Base-by-base conservation (phyloP, 2,329 filamentous ascomycete genomes). In the Dryadomyces quercivorus region DNA sequence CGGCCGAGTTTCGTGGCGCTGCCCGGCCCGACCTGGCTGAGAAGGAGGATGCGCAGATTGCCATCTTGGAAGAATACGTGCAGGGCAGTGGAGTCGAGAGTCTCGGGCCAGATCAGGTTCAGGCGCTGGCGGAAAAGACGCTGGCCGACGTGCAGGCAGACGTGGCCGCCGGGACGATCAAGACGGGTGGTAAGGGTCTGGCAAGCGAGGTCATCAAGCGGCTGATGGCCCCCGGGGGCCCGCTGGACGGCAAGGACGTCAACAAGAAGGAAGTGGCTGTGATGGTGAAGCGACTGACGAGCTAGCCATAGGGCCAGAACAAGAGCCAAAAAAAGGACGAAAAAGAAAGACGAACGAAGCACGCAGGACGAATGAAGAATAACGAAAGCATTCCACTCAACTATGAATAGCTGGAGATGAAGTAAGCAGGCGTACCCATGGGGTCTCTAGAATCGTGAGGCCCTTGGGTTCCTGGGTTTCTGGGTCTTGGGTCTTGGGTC, bases 11-110 rank as follows among this genome's bases (percentile, higher is more conserved):
- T 66, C 71, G 74, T 55, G 69, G 67, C 1, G 85, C 82, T 1
- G 80, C 80, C 3, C 75, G 88, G 43, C 70, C 77, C 22, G 88
- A 92, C 65, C 69, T 92, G 40, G 84, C 78, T 0, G 78, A 81
- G 55, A 86, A 86, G 70, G 86, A 92, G 70, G 72, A 80, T 58
- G 71, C 70, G 12, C 85, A 91, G 69, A 70, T 85, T 50, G 69
- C 69, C 36, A 75, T 92, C 2, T 64, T 90, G 62, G 74, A 84
- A 43, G 81, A 82, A 61, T 89, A 88, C 66, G 71, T 80, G 4
- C 72, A 74, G 8, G 72, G 70, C 57, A 80, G 80, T 59, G 77
- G 76, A 8, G 76, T 88, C 13, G 71, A 82, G 66, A 75, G 74
- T 13, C 62, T 88, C 53, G 68, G 71, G 2, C 73, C 77, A 57